Evolutionary conservation across 2,329 filamentous ascomycete species (phyloP).

Genomic region (Trichoderma sp.): DNA sequence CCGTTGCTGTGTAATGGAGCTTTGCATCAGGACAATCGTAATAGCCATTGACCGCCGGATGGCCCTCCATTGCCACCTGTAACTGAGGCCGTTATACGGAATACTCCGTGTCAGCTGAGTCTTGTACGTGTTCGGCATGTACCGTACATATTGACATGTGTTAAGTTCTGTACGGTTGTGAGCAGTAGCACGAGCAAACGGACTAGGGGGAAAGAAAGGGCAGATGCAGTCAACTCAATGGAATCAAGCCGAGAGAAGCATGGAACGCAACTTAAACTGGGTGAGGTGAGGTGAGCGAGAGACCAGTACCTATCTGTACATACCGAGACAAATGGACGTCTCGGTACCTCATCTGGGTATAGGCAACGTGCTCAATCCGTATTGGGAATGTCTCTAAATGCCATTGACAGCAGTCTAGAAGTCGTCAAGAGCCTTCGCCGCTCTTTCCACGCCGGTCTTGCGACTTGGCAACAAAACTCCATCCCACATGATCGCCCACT

Average conservation of each 20-base stretch:
- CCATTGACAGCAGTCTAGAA: not conserved
- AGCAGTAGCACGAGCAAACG: not conserved
- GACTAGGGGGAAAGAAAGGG: not conserved
- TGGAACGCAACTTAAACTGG: not conserved
- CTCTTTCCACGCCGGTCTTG: not conserved
- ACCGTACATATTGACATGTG: not conserved
- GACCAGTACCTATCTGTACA: too few species aligned
- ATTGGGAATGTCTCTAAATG: not conserved
- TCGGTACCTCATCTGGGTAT: not conserved
- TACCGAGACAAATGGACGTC: not conserved
- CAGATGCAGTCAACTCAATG: not conserved
- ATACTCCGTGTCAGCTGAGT: slow-evolving; percentile 3
- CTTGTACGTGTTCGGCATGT: not conserved
- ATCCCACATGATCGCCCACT: not conserved
- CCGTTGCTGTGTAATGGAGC: not conserved
- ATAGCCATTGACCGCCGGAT: slow-evolving; percentile 4
- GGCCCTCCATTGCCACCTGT: not conserved
- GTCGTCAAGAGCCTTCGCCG: not conserved
- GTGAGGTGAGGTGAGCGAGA: not conserved
- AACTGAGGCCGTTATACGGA: not conserved
- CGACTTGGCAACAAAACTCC: not conserved
- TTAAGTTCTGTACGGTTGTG: not conserved
- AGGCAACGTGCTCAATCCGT: not conserved
- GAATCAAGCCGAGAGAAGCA: not conserved
- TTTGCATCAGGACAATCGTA: not conserved